Evolutionary conservation across 2,329 filamentous ascomycete genomes (phyloP).

Genomic region (Aphanocladium album): DNA sequence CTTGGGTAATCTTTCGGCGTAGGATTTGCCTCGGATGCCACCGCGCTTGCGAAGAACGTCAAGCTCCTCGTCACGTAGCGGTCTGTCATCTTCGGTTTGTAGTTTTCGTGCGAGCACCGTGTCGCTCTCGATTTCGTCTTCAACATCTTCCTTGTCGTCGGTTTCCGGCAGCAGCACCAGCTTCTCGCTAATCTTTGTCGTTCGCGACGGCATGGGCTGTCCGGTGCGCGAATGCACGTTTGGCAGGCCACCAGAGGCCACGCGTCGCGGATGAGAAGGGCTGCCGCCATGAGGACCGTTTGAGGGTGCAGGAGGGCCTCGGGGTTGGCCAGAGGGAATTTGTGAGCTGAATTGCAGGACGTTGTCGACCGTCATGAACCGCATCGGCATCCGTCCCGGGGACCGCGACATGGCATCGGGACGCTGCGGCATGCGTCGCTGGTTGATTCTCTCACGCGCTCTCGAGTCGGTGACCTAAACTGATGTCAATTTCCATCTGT

Average conservation of each 20-base stretch:
- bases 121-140: conserved; percentile 53
- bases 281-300: conserved; percentile 24
- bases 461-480: conserved; percentile 33
- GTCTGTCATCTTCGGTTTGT: conserved; percentile 56
- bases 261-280: conserved; percentile 21
- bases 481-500: conserved; percentile 14
- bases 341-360: conserved; percentile 91
- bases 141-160: conserved; percentile 46
- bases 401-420: conserved; percentile 27
- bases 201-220: conserved; percentile 70
- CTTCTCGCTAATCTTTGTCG: conserved; percentile 93
- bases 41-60: conserved; percentile 59
- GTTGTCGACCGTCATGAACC: conserved; percentile 86
- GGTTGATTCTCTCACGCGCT: conserved; percentile 28
- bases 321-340: conserved; percentile 88
- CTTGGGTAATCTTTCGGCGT: conserved; percentile 90
- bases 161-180: conserved; percentile 91
- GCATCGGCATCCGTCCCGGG: conserved; percentile 48
- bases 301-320: conserved; percentile 57
- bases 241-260: conserved; percentile 35
- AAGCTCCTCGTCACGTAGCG: conserved; percentile 63
- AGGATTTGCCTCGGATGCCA: conserved; percentile 71
- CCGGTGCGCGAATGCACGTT: conserved; percentile 40
- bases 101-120: conserved; percentile 30
- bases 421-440: conserved; percentile 28